Evolutionary conservation across 2,329 filamentous ascomycete genomes (phyloP).

Genomic region (Hypoxylon sp.): DNA sequence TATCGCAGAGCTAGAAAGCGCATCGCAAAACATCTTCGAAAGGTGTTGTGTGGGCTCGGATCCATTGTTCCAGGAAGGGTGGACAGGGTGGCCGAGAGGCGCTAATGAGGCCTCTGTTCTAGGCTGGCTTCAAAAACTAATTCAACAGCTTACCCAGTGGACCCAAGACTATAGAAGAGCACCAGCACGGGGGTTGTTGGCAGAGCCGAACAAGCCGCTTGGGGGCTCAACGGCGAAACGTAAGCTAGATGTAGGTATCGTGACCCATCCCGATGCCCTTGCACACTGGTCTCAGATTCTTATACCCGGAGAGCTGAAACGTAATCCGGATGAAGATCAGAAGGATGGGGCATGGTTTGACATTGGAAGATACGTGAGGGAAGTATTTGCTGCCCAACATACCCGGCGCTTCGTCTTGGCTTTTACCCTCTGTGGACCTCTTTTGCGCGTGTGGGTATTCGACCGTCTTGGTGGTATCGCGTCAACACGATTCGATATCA

Average conservation of each 20-base stretch:
- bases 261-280: constrained; percentile 27
- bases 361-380: constrained; percentile 53
- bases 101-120: constrained; percentile 48
- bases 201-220: constrained; percentile 38
- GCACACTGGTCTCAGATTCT: constrained; percentile 51
- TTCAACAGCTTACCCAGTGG: constrained; percentile 43
- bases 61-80: constrained; percentile 9
- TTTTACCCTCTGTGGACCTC: constrained; percentile 56
- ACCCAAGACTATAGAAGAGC: constrained; percentile 33
- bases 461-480: constrained; percentile 55
- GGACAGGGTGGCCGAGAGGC: constrained; percentile 45
- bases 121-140: constrained; percentile 46
- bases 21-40: constrained; percentile 48
- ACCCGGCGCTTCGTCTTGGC: constrained; percentile 55
- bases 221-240: constrained; percentile 43
- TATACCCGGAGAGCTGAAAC: constrained; percentile 54
- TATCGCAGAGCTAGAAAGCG: constrained; percentile 45
- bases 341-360: constrained; percentile 50
- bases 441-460: constrained; percentile 57
- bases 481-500: constrained; percentile 56
- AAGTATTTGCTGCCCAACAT: constrained; percentile 53
- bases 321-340: constrained; percentile 48
- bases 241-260: constrained; percentile 48
- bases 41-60: constrained; percentile 43
- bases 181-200: constrained; percentile 18